Conservation (phyloP, 345 rosid species). For the Citrus hindsii region DNA sequence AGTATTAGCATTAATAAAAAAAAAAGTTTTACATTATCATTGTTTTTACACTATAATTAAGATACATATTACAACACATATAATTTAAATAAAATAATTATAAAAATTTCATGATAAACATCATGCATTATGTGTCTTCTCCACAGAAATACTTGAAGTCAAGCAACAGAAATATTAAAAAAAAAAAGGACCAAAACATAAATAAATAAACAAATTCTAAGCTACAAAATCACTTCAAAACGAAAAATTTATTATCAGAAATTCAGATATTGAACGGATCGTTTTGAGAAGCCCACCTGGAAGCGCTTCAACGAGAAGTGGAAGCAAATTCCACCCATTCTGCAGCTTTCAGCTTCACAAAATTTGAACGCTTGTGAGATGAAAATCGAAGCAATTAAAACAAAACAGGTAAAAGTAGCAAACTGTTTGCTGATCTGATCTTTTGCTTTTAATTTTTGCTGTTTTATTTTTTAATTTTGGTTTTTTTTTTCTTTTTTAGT, state of each 20-base stretch:
- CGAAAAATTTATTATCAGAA: background rate
- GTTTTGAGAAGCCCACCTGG: conserved; percentile 24
- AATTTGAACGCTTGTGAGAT: background rate
- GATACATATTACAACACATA: too few relatives aligned
- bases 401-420: background rate
- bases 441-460: background rate
- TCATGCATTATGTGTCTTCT: too few relatives aligned
- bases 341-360: background rate
- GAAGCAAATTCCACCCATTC: conserved; percentile 32
- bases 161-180: background rate
- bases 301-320: conserved; percentile 22
- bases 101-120: too few relatives aligned
- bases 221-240: background rate
- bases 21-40: too few relatives aligned
- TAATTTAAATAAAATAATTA: too few relatives aligned
- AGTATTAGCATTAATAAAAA: too few relatives aligned
- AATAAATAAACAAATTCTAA: background rate
- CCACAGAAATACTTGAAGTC: too few relatives aligned
- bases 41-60: too few relatives aligned
- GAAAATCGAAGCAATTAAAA: background rate
- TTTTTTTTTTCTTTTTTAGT: too few relatives aligned
- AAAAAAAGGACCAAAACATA: background rate
- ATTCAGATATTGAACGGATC: background rate
- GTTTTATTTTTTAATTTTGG: background rate
- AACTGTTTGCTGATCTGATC: background rate